Base-by-base conservation (phyloP, 108 stramenopile species). In the Nitzschia inconspicua region DNA sequence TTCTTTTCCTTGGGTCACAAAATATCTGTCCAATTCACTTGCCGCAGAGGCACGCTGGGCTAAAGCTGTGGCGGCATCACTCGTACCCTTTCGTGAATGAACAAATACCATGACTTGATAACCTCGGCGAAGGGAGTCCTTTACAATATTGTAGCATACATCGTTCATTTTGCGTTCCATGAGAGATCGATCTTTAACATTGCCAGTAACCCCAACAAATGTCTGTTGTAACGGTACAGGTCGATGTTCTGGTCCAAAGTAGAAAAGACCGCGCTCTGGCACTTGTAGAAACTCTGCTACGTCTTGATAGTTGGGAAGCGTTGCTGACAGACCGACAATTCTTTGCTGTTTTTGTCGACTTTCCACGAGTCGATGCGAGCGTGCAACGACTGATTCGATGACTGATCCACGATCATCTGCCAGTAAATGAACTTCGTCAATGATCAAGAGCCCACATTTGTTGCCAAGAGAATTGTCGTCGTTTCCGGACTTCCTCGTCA, bases 81-180 rank as follows among this genome's bases (percentile, higher is more conserved):
- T 83, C 2, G 99, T 99, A 13, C 97, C 98, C 62, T 96, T 95
- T 41, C 98, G 85, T 2, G 94, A 92, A 73, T 99, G 99, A 40
- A 99, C 98, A 78, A 99, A 99, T 14, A 99, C 95, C 99, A 99
- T 99, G 23, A 97, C 98, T 76, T 99, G 99, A 61, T 99, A 89
- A 0, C 95, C 98, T 25, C 83, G 75, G 35, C 75, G 58, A n/a
- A 98, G 57, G 3, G 97, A 85, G 57, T 96, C 95, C 9, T 81
- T 44, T 14, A 93, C 93, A 4, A 78, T 71, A 28, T 97, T 92
- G 65, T 93, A 99, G 26, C 93, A 93, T 36, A 96, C 66, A 7
- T 94, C 82, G 68, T 97, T 94, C 94, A 98, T 95, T 63, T 82
- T 82, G 30, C 83, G 80, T 50, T 93, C 83, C 35, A 75, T 76